Percentiles rank a stretch among this genome's conserved stretches.
Evolutionary conservation across 768 basidiomycete species (phyloP).

Genomic region (Lanmaoa rubissima): DNA sequence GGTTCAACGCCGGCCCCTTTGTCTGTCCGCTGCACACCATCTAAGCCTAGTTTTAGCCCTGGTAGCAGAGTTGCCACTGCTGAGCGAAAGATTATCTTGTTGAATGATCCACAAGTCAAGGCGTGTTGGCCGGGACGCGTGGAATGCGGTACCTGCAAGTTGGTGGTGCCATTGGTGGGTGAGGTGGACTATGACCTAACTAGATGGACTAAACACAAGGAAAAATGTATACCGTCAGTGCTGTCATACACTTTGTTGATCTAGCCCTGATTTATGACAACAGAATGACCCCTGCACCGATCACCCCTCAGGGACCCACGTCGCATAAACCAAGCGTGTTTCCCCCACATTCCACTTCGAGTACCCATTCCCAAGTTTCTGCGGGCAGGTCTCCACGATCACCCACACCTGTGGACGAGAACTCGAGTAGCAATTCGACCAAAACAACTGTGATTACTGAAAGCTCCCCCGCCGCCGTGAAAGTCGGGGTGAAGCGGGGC

Average conservation of each 20-base stretch:
- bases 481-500: conserved; percentile 44
- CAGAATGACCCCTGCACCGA: conserved; percentile 21
- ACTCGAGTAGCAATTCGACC: conserved; percentile 30
- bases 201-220: conserved; percentile 65
- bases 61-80: conserved; percentile 59
- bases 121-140: conserved; percentile 44
- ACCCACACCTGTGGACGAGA: conserved; percentile 10
- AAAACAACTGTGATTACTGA: conserved; percentile 41
- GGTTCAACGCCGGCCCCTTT: conserved; percentile 35
- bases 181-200: conserved; percentile 58
- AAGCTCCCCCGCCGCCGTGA: conserved; percentile 9
- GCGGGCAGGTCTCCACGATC: conserved; percentile 13
- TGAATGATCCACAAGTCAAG: conserved; percentile 64
- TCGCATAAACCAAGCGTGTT: conserved; percentile 15
- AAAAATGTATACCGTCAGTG: conserved; percentile 42
- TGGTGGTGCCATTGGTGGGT: conserved; percentile 43
- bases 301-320: conserved; percentile 17
- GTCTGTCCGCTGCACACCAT: conserved; percentile 20
- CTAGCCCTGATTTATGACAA: conserved; percentile 3
- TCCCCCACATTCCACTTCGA: conserved; percentile 20
- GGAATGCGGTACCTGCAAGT: conserved; percentile 51
- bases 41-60: conserved; percentile 39
- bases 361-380: conserved; percentile 15
- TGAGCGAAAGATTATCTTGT: conserved; percentile 57
- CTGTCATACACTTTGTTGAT: neutral